These are phyloP conservation scores for Isatis lusitanica DNA, from an alignment of 441 rosid genomes.

Conservation along the genomic window DNA sequence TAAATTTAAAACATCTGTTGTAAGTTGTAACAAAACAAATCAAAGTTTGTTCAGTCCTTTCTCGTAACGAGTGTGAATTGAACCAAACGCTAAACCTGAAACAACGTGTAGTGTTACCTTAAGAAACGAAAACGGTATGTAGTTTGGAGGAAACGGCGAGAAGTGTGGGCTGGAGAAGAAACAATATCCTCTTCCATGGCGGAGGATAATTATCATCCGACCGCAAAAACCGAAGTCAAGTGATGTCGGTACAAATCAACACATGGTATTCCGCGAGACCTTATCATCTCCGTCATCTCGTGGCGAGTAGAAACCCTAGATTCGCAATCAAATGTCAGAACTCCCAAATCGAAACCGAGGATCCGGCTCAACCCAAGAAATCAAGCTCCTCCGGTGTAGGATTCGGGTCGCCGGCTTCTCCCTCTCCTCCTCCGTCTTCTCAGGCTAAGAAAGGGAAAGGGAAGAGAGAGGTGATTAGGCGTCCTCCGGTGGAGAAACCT, in stretches of 20 bases:
- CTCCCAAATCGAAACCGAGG: constrained; percentile 44
- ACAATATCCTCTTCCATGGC: neutral
- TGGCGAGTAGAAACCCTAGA: constrained; percentile 31
- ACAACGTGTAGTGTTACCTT: neutral
- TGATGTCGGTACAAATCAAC: constrained; percentile 74
- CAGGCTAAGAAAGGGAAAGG: constrained; percentile 44
- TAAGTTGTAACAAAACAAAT: neutral
- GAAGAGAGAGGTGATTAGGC: constrained; percentile 58
- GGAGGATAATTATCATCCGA: neutral
- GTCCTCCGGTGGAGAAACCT: constrained; percentile 70
- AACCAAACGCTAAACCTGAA: neutral
- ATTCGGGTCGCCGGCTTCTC: constrained; percentile 51
- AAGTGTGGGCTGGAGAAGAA: neutral
- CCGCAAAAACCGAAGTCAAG: constrained; percentile 27
- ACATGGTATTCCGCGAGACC: constrained; percentile 37
- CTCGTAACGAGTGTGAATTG: neutral
- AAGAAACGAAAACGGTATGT: neutral
- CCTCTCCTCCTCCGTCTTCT: constrained; percentile 36
- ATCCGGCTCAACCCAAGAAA: constrained; percentile 44
- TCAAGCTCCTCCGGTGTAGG: constrained; percentile 54
- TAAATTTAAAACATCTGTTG: neutral
- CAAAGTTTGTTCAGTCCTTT: neutral
- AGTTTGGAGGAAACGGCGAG: neutral
- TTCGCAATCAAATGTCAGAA: constrained; percentile 44
- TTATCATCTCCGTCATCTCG: constrained; percentile 35